Evolutionary conservation across 2,329 filamentous ascomycete species (phyloP).

Genomic region (Colletotrichum sp.): DNA sequence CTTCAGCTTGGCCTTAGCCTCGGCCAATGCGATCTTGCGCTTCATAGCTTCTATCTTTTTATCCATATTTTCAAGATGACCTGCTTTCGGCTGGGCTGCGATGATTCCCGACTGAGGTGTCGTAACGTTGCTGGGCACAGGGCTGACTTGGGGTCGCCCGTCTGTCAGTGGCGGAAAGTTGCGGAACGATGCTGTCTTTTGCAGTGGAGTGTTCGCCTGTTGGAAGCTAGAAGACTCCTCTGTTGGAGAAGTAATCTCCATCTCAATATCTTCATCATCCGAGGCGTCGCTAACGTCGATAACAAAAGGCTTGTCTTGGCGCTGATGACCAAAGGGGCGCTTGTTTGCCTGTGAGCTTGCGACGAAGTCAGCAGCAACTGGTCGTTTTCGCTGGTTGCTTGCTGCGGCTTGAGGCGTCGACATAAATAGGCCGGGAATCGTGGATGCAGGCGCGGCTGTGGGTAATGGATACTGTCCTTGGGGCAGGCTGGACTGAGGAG

Average conservation of each 20-base stretch:
- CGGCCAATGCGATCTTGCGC: slow-evolving; percentile 61
- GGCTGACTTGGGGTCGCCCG: slow-evolving; percentile 43
- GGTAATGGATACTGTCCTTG: not conserved
- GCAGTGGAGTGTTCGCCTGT: slow-evolving; percentile 33
- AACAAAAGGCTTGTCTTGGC: slow-evolving; percentile 68
- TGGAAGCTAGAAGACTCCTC: slow-evolving; percentile 43
- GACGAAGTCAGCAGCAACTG: slow-evolving; percentile 73
- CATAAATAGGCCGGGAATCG: slow-evolving; percentile 43
- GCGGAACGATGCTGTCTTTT: slow-evolving; percentile 42
- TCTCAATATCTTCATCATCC: slow-evolving; percentile 67
- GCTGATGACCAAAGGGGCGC: slow-evolving; percentile 66
- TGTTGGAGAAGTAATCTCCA: slow-evolving; percentile 66
- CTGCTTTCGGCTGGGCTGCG: slow-evolving; percentile 34
- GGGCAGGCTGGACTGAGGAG: not conserved
- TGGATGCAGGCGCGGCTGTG: slow-evolving; percentile 13
- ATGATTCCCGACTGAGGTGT: slow-evolving; percentile 42
- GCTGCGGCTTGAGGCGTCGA: slow-evolving; percentile 30
- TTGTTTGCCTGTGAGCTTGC: slow-evolving; percentile 57
- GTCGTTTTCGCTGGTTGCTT: slow-evolving; percentile 42
- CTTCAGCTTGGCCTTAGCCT: slow-evolving; percentile 57
- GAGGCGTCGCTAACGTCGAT: slow-evolving; percentile 83
- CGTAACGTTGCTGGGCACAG: slow-evolving; percentile 33
- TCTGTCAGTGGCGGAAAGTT: slow-evolving; percentile 51
- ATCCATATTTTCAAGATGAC: slow-evolving; percentile 56
- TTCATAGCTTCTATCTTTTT: slow-evolving; percentile 67